Evolutionary conservation across 176 grass and related monocot genomes (phyloP).

Genomic region (Oryza nivara): DNA sequence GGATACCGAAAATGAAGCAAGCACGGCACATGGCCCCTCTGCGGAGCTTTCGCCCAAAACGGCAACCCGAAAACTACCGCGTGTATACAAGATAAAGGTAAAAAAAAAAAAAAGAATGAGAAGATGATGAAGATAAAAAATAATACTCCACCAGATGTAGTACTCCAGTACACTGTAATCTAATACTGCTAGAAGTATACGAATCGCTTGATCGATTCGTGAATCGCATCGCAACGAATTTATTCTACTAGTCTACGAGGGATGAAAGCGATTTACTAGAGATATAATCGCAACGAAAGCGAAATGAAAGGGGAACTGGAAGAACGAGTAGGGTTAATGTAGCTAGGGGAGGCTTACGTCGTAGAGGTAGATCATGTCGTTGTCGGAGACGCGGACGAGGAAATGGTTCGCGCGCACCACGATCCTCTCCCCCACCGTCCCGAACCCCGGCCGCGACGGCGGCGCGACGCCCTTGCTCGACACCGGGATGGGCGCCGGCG

Average conservation of each 20-base stretch:
- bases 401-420: conserved; percentile 69
- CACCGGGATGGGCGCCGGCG: background rate
- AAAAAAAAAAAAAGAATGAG: background rate
- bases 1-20: background rate
- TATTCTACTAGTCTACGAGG: too few species aligned
- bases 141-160: too few species aligned
- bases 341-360: conserved; percentile 48
- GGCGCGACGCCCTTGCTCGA: conserved; percentile 47
- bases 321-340: too few species aligned
- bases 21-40: conserved; percentile 5
- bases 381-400: conserved; percentile 36
- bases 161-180: too few species aligned
- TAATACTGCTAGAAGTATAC: too few species aligned
- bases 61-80: conserved; percentile 3
- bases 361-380: conserved; percentile 62
- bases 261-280: too few species aligned
- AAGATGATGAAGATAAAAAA: background rate
- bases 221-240: background rate
- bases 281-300: too few species aligned
- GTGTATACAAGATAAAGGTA: background rate
- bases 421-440: conserved; percentile 27
- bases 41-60: conserved; percentile 8
- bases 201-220: background rate
- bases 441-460: conserved; percentile 44
- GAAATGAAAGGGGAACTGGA: too few species aligned